These are phyloP conservation scores for Backusella luteola DNA, from an alignment of 192 early-diverging fungal species.

Conservation along the genomic window DNA sequence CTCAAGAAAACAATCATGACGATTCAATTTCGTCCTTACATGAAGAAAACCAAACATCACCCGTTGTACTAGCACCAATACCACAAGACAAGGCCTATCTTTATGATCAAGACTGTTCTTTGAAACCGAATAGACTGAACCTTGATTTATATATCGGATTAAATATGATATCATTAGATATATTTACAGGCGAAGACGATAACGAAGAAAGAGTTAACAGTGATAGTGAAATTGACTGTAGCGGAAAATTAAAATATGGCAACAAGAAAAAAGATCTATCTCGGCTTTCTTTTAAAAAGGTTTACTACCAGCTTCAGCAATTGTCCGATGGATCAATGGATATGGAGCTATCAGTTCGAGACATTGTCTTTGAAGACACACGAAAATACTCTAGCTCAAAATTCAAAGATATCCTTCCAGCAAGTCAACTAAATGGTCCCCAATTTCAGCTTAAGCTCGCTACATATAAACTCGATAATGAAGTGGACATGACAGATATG, in stretches of 20 bases:
- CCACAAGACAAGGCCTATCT: background rate
- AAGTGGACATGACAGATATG: conserved; percentile 49
- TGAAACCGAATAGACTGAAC: background rate
- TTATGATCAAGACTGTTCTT: background rate
- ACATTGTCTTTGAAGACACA: conserved; percentile 64
- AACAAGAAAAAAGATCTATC: conserved; percentile 10
- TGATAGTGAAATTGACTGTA: background rate
- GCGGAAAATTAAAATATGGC: background rate
- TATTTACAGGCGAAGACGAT: conserved; percentile 47
- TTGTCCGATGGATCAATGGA: conserved; percentile 49
- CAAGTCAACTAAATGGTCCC: conserved; percentile 39
- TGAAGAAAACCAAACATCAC: background rate
- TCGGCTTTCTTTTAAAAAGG: conserved; percentile 23
- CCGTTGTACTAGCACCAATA: background rate
- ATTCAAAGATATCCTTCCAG: conserved; percentile 71
- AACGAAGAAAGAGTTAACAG: background rate
- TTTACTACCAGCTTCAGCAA: conserved; percentile 44
- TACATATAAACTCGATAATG: background rate
- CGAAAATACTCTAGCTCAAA: conserved; percentile 53
- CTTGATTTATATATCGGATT: conserved; percentile 56
- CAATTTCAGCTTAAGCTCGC: conserved; percentile 46
- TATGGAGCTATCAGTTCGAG: conserved; percentile 57
- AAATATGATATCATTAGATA: conserved; percentile 64
- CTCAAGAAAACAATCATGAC: background rate
- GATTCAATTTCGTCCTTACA: background rate